These are phyloP conservation scores for Sarcomyxa edulis DNA, from an alignment of 768 basidiomycete species.

Conservation along the genomic window DNA sequence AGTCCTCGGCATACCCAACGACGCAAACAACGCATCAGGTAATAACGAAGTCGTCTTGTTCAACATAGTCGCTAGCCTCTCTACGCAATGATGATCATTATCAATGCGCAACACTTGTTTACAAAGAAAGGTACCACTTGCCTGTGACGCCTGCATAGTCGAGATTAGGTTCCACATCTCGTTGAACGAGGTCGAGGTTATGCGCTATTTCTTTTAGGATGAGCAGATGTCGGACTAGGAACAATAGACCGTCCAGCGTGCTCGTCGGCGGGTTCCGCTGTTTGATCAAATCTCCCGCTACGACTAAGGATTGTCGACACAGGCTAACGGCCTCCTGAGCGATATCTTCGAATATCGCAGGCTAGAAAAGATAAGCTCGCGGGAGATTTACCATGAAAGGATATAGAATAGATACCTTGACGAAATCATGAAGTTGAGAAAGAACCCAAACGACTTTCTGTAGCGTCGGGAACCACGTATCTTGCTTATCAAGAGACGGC, in stretches of 20 bases:
- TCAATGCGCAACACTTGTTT: background rate
- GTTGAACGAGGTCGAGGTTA: constrained; percentile 60
- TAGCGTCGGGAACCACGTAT: constrained; percentile 91
- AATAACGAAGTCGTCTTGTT: constrained; percentile 54
- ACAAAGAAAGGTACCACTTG: constrained; percentile 17
- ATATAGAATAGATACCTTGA: constrained; percentile 57
- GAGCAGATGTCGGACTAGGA: constrained; percentile 85
- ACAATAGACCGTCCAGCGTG: constrained; percentile 70
- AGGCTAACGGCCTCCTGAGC: constrained; percentile 87
- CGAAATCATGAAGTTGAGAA: constrained; percentile 83
- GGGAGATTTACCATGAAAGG: constrained; percentile 3
- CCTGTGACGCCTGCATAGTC: constrained; percentile 57
- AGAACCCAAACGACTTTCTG: constrained; percentile 89
- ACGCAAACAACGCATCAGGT: constrained; percentile 66
- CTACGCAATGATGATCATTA: constrained; percentile 21
- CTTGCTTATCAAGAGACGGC: constrained; percentile 66
- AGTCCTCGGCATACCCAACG: constrained; percentile 58
- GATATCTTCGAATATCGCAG: constrained; percentile 94
- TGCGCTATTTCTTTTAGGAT: constrained; percentile 88
- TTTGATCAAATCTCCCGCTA: constrained; percentile 64
- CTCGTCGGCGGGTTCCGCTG: constrained; percentile 36
- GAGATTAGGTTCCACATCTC: constrained; percentile 35
- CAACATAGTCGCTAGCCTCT: constrained; percentile 56
- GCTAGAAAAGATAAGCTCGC: constrained; percentile 42
- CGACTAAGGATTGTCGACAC: constrained; percentile 76